Evolutionary conservation across 169 alveolate genomes (phyloP), one percentile per base, ranked within the genome.

Genomic region (Pseudocohnilembus persalinus): DNA sequence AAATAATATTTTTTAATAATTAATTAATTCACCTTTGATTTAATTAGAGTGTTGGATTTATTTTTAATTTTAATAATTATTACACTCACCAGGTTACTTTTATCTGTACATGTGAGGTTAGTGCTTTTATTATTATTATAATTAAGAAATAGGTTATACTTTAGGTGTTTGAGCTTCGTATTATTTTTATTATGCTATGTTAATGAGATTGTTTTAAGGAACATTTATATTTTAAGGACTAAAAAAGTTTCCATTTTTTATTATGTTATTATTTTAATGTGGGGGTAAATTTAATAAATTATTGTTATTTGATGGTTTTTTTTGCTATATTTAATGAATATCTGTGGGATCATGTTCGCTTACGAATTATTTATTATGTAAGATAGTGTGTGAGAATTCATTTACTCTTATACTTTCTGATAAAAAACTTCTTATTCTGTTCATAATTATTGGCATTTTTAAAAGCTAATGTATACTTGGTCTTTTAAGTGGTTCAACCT

Each of bases 331-430:
- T 73, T 73, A 73, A 15, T 73, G 1, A 26, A 15, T 73, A 6
- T 15, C 20, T 6, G 6, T 73, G 31, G 28, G 31, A 73, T 29
- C 29, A 73, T 6, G 31, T 49, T 79, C 64, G 30, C 16, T 79
- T 64, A 79, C 88, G 34, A 90, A 84, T 24, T 89, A 73, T 63
- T 90, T 77, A 73, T 92, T 90, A 68, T 93, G 91, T 24, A 93
- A 83, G 33, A 90, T 88, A n/a, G 96, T 92, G 77, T 93, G 95
- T 31, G 96, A 88, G 83, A 94, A 92, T 31, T 94, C 96, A 73
- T 91, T 76, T 49, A 84, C 82, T 78, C 81, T 83, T 15, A 88
- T 84, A 29, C 92, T 84, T 79, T 93, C 94, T 74, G 85, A 87
- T 30, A 96, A 91, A 88, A 88, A 93, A 27, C 88, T 83, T 83